Conservation (phyloP, 148 eudicot genomes). For the Chenopodium suecicum region DNA sequence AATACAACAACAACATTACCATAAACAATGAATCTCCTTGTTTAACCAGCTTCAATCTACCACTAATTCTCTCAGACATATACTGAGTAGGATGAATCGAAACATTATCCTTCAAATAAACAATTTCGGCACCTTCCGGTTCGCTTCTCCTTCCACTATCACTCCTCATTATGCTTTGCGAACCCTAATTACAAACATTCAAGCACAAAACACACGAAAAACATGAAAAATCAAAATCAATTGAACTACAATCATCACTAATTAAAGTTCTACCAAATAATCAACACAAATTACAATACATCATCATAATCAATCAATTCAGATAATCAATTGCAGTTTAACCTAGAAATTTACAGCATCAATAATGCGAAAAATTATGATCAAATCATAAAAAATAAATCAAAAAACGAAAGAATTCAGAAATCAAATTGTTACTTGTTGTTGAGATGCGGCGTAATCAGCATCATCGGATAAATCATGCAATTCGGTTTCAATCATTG, state of each 20-base stretch:
- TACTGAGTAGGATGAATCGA: conserved; percentile 94
- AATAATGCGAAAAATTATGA: neutral
- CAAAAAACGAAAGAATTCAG: neutral
- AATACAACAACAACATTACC: conserved; percentile 38
- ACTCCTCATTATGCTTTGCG: conserved; percentile 34
- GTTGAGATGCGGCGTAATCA: conserved; percentile 54
- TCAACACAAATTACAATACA: neutral
- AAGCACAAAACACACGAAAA: conserved; percentile 1
- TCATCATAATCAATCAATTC: neutral
- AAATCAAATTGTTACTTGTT: conserved; percentile 35
- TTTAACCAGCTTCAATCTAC: conserved; percentile 76
- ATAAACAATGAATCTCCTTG: conserved; percentile 62
- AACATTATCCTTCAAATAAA: conserved; percentile 81
- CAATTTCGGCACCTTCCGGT: conserved; percentile 62
- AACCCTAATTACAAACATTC: conserved; percentile 34
- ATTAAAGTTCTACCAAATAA: neutral
- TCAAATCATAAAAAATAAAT: neutral
- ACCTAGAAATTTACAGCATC: neutral
- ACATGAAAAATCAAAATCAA: neutral
- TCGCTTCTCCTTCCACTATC: conserved; percentile 69
- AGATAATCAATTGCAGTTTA: neutral
- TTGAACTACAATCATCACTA: neutral
- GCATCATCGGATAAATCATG: conserved; percentile 54
- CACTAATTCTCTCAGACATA: conserved; percentile 87
- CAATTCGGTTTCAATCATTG: conserved; percentile 43